A percentile compares a stretch with the other conserved stretches of the same genome.
phyloP scores from a whole-genome alignment of 495 filamentous ascomycete species.

The Hypoxylon intermedium region DNA sequence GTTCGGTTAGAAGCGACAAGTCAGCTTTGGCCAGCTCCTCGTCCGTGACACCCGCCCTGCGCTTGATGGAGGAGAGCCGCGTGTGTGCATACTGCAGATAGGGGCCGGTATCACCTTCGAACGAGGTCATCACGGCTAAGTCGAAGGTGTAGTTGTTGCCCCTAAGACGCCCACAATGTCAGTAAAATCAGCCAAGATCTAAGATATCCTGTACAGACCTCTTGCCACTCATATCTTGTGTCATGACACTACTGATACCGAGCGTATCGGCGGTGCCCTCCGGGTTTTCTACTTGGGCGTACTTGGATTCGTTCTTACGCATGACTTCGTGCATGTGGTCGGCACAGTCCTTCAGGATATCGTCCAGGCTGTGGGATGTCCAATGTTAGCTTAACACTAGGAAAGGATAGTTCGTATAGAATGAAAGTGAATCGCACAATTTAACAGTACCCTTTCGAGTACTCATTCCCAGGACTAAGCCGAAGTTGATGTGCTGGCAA shows the following conservation, averaged over 20 bases:
- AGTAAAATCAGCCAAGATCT: too few relatives aligned
- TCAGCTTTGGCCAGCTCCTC: constrained; percentile 65
- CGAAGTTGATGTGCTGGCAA: constrained; percentile 69
- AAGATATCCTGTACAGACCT: constrained; percentile 49
- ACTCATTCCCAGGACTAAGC: constrained; percentile 67
- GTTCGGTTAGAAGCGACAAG: constrained; percentile 63
- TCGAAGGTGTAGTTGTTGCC: constrained; percentile 71
- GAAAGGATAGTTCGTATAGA: neutral
- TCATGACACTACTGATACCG: constrained; percentile 68
- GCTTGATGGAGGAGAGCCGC: constrained; percentile 67
- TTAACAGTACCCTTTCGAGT: constrained; percentile 64
- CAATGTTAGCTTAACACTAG: constrained; percentile 5
- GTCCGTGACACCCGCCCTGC: constrained; percentile 57
- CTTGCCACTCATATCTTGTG: constrained; percentile 72
- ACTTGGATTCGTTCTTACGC: constrained; percentile 67
- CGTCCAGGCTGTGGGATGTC: constrained; percentile 62
- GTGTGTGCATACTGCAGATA: constrained; percentile 75
- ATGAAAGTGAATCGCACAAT: constrained; percentile 40
- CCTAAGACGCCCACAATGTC: constrained; percentile 39
- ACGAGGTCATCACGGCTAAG: constrained; percentile 70
- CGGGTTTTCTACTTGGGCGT: constrained; percentile 64
- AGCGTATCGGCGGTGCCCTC: constrained; percentile 63
- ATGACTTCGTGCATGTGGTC: constrained; percentile 72
- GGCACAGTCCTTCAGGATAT: constrained; percentile 66
- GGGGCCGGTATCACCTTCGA: constrained; percentile 73